Conservation (phyloP, 371 early-diverging fungal genomes). For the Saksenaea oblongispora region DNA sequence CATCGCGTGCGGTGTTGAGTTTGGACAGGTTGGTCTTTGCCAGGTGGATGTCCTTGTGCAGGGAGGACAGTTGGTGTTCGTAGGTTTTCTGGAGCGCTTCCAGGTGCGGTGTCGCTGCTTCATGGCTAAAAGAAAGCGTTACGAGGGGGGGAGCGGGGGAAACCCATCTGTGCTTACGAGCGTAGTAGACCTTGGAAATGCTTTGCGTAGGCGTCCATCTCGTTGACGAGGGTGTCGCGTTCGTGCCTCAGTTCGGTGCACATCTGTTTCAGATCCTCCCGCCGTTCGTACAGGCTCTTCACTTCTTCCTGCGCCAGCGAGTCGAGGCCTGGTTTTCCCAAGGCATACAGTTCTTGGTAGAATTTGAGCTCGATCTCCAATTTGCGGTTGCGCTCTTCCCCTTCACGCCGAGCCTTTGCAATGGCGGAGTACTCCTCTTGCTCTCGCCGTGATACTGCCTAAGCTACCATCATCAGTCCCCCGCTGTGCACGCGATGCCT, state of each 20-base stretch:
- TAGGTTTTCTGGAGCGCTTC: conserved; percentile 34
- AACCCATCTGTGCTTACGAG: neutral
- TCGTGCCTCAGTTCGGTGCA: conserved; percentile 29
- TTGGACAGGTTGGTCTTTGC: conserved; percentile 16
- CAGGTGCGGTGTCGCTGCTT: conserved; percentile 25
- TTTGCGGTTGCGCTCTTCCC: neutral
- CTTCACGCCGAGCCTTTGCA: neutral
- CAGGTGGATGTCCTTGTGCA: conserved; percentile 28
- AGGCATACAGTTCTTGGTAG: neutral
- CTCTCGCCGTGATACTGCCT: neutral
- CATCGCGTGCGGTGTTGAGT: conserved; percentile 30
- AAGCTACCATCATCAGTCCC: neutral
- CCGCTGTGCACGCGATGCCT: neutral
- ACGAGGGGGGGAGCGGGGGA: too few relatives aligned
- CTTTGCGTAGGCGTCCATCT: neutral
- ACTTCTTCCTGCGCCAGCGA: neutral
- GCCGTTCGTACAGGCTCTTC: neutral
- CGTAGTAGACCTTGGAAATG: neutral
- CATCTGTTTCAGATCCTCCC: conserved; percentile 36
- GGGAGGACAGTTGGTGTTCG: conserved; percentile 34
- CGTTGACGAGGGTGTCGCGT: conserved; percentile 14
- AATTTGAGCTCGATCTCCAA: neutral
- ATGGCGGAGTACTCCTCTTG: conserved; percentile 30
- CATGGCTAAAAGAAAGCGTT: conserved; percentile 11
- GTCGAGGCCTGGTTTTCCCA: neutral